Evolutionary conservation across 306 rosid genomes (phyloP), one percentile per base, ranked within the genome.

Genomic region (Gillenia trifoliata): DNA sequence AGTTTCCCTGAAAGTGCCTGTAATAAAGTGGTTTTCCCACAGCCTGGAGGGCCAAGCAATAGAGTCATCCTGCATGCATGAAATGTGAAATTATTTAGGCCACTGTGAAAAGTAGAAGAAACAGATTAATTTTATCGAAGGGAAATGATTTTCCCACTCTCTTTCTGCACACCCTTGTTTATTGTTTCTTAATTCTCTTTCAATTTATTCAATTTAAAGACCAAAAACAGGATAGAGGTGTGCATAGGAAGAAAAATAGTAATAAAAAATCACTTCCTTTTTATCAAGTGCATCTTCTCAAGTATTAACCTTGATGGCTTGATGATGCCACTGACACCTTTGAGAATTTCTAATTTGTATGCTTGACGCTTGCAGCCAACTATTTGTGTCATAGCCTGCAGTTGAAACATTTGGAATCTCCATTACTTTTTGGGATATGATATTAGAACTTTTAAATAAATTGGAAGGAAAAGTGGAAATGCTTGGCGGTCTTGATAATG

Each of bases 21-120:
- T 63, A 87, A 70, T 30, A 87, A 75, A 70, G 88, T 84, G 66
- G 85, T 79, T 74, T 87, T 87, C 57, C 90, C 88, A 82, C 88
- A 77, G 20, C 36, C 36, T 33, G 36, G 36, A 33, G 36, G 36
- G 36, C 36, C 36, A 33, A 33, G 36, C 36, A 33, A 66, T 65
- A 82, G 77, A 68, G 90, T 87, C 82, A 84, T 57, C 86, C 90
- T n/a, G n/a, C n/a, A n/a, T 87, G 78, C 78, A 75, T 61, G 2
- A 40, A 31, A 74, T 68, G 36, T 33, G 1, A 5, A 33, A 8
- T 33, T 33, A 33, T 33, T 33, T 33, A 0, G 7, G 6, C 6
- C 36, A 33, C 36, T 33, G 36, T 33, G n/a, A 33, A 33, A 33
- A 33, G 36, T 33, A 6, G 36, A 33, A 33, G 36, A 33, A 33